A percentile compares a stretch with the other conserved stretches of the same genome.
Conservation (phyloP, 2,329 filamentous ascomycete species). For the Parafenestella ontariensis region DNA sequence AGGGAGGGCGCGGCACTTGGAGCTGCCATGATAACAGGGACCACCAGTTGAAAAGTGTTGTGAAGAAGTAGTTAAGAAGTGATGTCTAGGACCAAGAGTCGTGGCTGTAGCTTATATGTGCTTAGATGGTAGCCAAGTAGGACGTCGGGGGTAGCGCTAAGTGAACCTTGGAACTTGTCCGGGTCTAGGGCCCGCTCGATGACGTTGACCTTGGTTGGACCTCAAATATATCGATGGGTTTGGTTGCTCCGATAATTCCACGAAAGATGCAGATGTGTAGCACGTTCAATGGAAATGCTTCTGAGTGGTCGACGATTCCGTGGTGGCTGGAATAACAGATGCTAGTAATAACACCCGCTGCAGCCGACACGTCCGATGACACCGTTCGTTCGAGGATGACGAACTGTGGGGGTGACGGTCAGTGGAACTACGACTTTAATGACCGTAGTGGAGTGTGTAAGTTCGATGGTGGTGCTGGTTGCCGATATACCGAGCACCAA, state of each 20-base stretch:
- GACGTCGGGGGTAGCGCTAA: slow-evolving; percentile 1
- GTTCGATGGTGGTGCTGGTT: background rate
- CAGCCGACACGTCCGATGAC: slow-evolving; percentile 23
- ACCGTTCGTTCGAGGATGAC: slow-evolving; percentile 1
- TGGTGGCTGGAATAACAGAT: slow-evolving; percentile 11
- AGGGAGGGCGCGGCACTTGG: slow-evolving; percentile 41
- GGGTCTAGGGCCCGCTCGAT: slow-evolving; percentile 4
- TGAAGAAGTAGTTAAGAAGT: background rate
- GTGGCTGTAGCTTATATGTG: slow-evolving; percentile 18
- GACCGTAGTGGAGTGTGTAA: background rate
- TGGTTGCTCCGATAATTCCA: slow-evolving; percentile 11
- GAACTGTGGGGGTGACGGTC: background rate
- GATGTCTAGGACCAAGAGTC: slow-evolving; percentile 4
- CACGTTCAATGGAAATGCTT: slow-evolving; percentile 24
- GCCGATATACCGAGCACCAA: slow-evolving; percentile 5
- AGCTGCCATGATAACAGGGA: slow-evolving; percentile 25
- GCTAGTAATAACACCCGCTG: slow-evolving; percentile 15
- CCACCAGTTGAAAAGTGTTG: background rate
- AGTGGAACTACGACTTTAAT: background rate
- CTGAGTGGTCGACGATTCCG: slow-evolving; percentile 24
- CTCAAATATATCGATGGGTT: background rate
- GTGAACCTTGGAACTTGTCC: background rate
- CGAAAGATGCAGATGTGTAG: slow-evolving; percentile 13
- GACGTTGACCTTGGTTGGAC: slow-evolving; percentile 8
- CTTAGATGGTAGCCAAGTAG: background rate